Base-by-base conservation (phyloP, 371 early-diverging fungal species). In the Batkoa obscura region DNA sequence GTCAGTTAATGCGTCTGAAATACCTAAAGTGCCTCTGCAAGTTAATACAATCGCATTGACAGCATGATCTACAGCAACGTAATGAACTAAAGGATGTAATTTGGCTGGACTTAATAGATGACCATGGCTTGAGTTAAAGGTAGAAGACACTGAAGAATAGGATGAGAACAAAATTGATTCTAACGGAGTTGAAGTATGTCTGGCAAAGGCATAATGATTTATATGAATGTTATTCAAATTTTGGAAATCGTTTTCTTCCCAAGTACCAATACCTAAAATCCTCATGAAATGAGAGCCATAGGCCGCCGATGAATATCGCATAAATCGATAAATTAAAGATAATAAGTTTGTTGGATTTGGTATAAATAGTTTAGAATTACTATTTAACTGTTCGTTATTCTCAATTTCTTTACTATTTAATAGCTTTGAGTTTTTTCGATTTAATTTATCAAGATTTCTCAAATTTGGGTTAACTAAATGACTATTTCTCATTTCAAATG, bases 1-100 rank as follows among this genome's bases (percentile, higher is more conserved):
- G 65, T 94, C 92, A 5, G 90, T 84, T 53, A 94, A 64, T 13
- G 88, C 66, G 59, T 94, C 94, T 2, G 80, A 80, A 50, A 92
- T 66, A 0, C 90, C 90, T 6, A 92, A 71, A 0, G 94, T 94
- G 5, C 94, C 94, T 0, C 94, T 82, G 53, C 88, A 82, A 0
- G 91, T 86, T 12, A 94, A 57, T 0, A 92, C 88, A 9, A 94
- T 74, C 0, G 83, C 70, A 43, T 76, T 66, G 0, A 83, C 72
- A 1, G 66, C 66, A 55, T 87, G 89, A 62, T 92, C 91, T 2
- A 90, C 74, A 5, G 77, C 75, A 13, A 92, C 79, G 61, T 86
- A 90, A 63, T 90, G 88, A 0, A 85, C 86, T 1, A 87, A 67
- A 1, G 83, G 79, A 60, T 86, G 82, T 43, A 86, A 69, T 43